A percentile compares a stretch with the other conserved stretches of the same genome.
Conservation (phyloP, 169 alveolate genomes). For the Cryptosporidium sp. region DNA sequence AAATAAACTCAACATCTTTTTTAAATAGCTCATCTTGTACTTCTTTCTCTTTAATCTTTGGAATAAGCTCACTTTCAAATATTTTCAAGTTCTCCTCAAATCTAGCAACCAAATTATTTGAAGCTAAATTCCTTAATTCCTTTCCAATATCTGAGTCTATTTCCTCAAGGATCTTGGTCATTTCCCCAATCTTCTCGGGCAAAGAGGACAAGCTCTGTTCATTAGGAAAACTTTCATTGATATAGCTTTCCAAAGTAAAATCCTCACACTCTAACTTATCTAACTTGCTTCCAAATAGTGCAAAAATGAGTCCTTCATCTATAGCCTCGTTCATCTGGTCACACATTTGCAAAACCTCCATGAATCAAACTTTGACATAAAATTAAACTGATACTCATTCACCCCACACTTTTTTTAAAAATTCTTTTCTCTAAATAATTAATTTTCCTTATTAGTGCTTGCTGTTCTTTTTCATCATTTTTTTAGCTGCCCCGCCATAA, state of each 20-base stretch:
- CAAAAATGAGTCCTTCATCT: background rate
- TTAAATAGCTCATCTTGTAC: background rate
- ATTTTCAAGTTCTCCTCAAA: background rate
- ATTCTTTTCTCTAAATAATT: background rate
- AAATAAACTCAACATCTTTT: constrained; percentile 10
- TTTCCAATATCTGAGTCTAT: constrained; percentile 19
- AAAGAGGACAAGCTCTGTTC: constrained; percentile 47
- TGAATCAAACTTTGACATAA: background rate
- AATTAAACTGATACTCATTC: background rate
- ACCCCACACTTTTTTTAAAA: background rate
- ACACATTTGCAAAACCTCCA: background rate
- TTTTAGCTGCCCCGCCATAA: background rate
- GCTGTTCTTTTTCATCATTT: background rate
- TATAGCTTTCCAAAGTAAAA: constrained; percentile 14
- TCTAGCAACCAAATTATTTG: background rate
- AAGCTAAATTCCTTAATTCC: constrained; percentile 22
- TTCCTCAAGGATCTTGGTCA: background rate
- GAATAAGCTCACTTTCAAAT: constrained; percentile 29
- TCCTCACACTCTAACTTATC: constrained; percentile 7
- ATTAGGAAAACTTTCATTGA: constrained; percentile 37
- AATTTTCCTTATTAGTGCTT: background rate
- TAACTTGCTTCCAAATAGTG: background rate
- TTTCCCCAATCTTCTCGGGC: background rate
- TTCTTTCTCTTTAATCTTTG: constrained; percentile 12
- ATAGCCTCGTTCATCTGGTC: background rate